Evolutionary conservation across 2,329 filamentous ascomycete genomes (phyloP).

Genomic region (Colletotrichum australisinense): DNA sequence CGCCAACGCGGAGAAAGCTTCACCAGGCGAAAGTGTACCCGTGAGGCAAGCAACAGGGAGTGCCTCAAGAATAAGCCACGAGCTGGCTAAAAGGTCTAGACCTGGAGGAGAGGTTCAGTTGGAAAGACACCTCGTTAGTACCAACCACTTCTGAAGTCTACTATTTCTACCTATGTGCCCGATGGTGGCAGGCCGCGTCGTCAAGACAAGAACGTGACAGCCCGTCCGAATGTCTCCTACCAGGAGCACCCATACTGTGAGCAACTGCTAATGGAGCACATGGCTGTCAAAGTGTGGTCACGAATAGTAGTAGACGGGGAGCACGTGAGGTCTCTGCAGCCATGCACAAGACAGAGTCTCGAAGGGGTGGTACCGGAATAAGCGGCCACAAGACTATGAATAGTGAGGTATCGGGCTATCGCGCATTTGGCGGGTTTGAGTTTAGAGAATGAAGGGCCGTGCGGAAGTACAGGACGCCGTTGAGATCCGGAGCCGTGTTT

Average conservation of each 20-base stretch:
- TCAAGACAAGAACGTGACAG: slow-evolving; percentile 13
- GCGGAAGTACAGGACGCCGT: slow-evolving; percentile 30
- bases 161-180: neutral
- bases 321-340: slow-evolving; percentile 20
- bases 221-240: neutral
- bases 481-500: slow-evolving; percentile 33
- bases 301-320: neutral
- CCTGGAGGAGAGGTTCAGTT: neutral
- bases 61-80: neutral
- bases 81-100: neutral
- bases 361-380: neutral
- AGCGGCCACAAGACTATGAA: neutral
- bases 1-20: too few species aligned
- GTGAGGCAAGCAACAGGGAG: too few species aligned
- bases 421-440: slow-evolving; percentile 10
- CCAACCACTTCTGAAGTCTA: neutral
- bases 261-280: neutral
- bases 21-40: too few species aligned
- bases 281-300: slow-evolving; percentile 1
- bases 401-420: neutral
- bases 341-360: slow-evolving; percentile 2
- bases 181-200: neutral
- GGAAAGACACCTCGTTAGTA: neutral
- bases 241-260: neutral
- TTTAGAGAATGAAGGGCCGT: slow-evolving; percentile 18